These are phyloP conservation scores for Amanita fuliginea DNA, from an alignment of 768 basidiomycete genomes.

Conservation along the genomic window DNA sequence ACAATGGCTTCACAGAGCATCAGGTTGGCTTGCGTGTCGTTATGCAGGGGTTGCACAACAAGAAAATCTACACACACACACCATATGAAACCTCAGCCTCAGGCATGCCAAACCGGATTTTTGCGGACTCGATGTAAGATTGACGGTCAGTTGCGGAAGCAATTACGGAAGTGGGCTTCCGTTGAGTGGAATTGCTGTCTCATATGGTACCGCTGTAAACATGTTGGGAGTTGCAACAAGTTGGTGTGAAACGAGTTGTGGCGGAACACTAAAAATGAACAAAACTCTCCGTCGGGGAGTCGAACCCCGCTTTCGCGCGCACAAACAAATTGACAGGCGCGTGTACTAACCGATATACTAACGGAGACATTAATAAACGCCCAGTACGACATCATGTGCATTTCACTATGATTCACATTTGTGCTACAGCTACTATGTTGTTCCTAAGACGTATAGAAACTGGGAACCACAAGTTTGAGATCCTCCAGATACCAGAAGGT, in stretches of 20 bases:
- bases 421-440: too few relatives aligned
- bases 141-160: background rate
- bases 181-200: background rate
- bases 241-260: background rate
- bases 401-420: too few relatives aligned
- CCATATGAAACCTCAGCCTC: background rate
- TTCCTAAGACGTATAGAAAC: constrained; percentile 22
- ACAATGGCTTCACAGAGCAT: background rate
- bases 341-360: constrained; percentile 6
- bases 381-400: too few relatives aligned
- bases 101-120: background rate
- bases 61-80: background rate
- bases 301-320: constrained; percentile 7
- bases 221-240: background rate
- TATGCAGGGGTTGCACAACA: background rate
- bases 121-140: background rate
- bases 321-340: background rate
- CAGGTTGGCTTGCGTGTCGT: background rate
- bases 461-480: constrained; percentile 24
- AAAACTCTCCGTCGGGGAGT: constrained; percentile 6
- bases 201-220: background rate
- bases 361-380: background rate
- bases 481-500: constrained; percentile 35
- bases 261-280: background rate
- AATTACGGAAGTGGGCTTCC: background rate